Percentiles rank a stretch among this genome's conserved stretches.
Evolutionary conservation across 495 filamentous ascomycete genomes (phyloP).

Genomic region (Sordaria brevicollis): DNA sequence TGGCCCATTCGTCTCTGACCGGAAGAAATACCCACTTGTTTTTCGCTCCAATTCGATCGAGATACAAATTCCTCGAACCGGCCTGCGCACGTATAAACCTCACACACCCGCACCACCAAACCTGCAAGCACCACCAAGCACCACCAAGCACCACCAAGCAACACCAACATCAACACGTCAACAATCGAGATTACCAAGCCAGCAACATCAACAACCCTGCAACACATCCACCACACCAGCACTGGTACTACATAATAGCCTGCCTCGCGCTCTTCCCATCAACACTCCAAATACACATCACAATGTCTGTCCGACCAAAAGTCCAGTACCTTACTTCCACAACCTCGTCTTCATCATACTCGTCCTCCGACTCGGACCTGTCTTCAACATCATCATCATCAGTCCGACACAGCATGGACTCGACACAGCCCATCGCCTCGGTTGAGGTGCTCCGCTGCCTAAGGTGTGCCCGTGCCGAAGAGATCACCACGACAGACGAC

Average conservation of each 20-base stretch:
- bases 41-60: background rate
- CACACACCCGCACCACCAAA: background rate
- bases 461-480: constrained; percentile 44
- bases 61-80: background rate
- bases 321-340: constrained; percentile 29
- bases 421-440: constrained; percentile 30
- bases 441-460: constrained; percentile 45
- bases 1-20: constrained; percentile 7
- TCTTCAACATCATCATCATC: constrained; percentile 14
- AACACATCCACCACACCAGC: background rate
- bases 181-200: background rate
- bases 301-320: constrained; percentile 21
- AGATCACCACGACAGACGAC: constrained; percentile 45
- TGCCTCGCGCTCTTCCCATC: background rate
- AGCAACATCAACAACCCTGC: background rate
- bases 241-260: background rate
- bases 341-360: constrained; percentile 26
- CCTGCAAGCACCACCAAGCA: background rate
- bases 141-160: background rate
- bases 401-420: constrained; percentile 32
- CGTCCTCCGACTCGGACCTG: constrained; percentile 32
- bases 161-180: background rate
- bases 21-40: background rate
- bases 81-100: background rate
- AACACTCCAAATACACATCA: constrained; percentile 18